Conservation (phyloP, 2,329 filamentous ascomycete species). For the Cadophora sp. region DNA sequence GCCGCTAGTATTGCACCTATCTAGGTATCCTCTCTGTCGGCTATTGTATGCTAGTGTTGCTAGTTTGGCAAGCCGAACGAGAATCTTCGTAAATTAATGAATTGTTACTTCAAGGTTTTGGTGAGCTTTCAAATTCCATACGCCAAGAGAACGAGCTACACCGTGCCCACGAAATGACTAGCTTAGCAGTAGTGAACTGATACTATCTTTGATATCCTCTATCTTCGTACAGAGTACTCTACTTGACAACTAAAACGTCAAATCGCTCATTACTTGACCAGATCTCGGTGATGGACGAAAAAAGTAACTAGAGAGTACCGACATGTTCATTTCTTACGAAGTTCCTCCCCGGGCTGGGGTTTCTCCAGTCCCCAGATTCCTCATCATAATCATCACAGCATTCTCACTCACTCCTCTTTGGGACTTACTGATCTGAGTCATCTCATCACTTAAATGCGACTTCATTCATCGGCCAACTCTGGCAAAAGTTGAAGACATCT, state of each 20-base stretch:
- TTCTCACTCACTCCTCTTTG: background rate
- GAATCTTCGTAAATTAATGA: background rate
- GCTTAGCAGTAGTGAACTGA: background rate
- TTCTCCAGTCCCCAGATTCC: background rate
- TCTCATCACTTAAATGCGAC: slow-evolving; percentile 4
- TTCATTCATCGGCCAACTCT: background rate
- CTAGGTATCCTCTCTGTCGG: background rate
- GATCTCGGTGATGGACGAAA: no score
- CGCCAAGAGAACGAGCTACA: background rate
- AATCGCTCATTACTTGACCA: no score
- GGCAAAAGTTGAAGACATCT: background rate
- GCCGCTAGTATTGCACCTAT: background rate
- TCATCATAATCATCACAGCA: background rate
- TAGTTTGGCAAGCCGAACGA: background rate
- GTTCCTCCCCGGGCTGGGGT: background rate
- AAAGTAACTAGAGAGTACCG: no score
- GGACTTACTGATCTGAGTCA: background rate
- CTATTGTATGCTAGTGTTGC: background rate
- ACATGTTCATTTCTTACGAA: no score
- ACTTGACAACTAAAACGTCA: slow-evolving; percentile 3
- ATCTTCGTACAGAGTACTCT: no score
- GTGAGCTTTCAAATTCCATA: background rate
- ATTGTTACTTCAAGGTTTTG: background rate
- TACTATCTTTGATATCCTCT: background rate
- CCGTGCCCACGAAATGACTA: background rate